These are phyloP conservation scores for Yamadazyma sp. DNA, from an alignment of 805 yeast species.

Conservation along the genomic window DNA sequence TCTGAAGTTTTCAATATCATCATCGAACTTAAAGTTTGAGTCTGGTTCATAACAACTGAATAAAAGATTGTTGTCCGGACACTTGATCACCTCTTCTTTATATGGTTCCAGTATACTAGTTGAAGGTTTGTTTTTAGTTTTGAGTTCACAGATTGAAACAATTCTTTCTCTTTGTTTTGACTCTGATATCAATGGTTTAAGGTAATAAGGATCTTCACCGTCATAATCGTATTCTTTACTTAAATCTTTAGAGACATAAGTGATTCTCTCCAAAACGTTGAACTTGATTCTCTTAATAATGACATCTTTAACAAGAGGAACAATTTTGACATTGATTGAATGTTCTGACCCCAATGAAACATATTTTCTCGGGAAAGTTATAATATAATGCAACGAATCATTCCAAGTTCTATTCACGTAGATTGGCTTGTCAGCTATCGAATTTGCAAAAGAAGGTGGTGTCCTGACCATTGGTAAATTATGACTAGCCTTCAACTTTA, in stretches of 20 bases:
- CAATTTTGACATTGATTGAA: conserved; percentile 61
- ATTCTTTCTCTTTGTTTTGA: conserved; percentile 46
- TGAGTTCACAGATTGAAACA: conserved; percentile 60
- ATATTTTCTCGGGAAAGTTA: conserved; percentile 68
- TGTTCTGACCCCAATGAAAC: conserved; percentile 59
- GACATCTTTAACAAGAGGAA: conserved; percentile 63
- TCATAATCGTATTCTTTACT: conserved; percentile 41
- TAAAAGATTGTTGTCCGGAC: conserved; percentile 59
- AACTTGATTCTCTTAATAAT: conserved; percentile 61
- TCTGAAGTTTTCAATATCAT: conserved; percentile 10
- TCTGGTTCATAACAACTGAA: conserved; percentile 50
- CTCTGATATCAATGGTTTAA: conserved; percentile 13
- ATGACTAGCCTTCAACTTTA: conserved; percentile 27
- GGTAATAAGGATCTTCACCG: conserved; percentile 25
- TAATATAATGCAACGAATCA: conserved; percentile 64
- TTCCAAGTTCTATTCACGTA: conserved; percentile 77
- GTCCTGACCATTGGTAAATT: conserved; percentile 49
- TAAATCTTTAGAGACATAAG: conserved; percentile 57
- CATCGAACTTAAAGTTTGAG: conserved; percentile 3
- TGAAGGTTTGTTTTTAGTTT: conserved; percentile 43
- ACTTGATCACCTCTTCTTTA: conserved; percentile 59
- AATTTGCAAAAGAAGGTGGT: conserved; percentile 56
- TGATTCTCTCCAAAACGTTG: conserved; percentile 63
- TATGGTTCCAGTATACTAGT: conserved; percentile 37
- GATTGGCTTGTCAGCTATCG: conserved; percentile 66